A percentile compares a stretch with the other conserved stretches of the same genome.
Conservation (phyloP, 192 early-diverging fungal genomes). For the Neocallimastix lanati region DNA sequence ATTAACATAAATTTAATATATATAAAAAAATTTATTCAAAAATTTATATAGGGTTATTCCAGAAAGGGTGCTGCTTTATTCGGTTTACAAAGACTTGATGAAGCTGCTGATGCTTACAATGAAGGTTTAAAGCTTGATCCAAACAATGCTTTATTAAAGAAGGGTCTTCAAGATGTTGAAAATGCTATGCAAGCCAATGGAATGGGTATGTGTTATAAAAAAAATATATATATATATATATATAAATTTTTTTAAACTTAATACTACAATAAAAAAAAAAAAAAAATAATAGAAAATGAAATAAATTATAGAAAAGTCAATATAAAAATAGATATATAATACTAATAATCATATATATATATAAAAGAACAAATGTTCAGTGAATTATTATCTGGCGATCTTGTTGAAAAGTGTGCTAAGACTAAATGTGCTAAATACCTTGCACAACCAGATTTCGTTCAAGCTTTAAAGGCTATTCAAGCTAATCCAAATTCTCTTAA, state of each 20-base stretch:
- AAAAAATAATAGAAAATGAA: too few species aligned
- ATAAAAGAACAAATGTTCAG: neutral
- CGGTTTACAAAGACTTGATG: conserved; percentile 43
- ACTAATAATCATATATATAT: conserved; percentile 4
- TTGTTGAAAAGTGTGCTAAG: conserved; percentile 64
- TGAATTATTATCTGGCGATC: conserved; percentile 56
- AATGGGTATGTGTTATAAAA: conserved; percentile 13
- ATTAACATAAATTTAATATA: too few species aligned
- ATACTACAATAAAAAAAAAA: too few species aligned
- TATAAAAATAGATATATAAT: too few species aligned
- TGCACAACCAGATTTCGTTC: conserved; percentile 56
- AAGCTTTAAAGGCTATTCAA: conserved; percentile 58
- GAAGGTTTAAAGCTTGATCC: conserved; percentile 64
- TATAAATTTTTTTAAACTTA: too few species aligned
- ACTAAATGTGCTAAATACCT: conserved; percentile 55
- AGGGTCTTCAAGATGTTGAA: conserved; percentile 59
- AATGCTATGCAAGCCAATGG: conserved; percentile 14
- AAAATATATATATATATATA: too few species aligned
- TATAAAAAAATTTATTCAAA: neutral
- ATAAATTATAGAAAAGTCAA: too few species aligned
- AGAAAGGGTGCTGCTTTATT: conserved; percentile 75
- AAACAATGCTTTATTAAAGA: conserved; percentile 49
- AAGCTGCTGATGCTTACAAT: conserved; percentile 61
- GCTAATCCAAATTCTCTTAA: conserved; percentile 45
- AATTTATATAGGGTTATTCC: conserved; percentile 42